A percentile compares a stretch with the other conserved stretches of the same genome.
phyloP scores from a whole-genome alignment of 78 protist species.

The Isochrysis galbana region DNA sequence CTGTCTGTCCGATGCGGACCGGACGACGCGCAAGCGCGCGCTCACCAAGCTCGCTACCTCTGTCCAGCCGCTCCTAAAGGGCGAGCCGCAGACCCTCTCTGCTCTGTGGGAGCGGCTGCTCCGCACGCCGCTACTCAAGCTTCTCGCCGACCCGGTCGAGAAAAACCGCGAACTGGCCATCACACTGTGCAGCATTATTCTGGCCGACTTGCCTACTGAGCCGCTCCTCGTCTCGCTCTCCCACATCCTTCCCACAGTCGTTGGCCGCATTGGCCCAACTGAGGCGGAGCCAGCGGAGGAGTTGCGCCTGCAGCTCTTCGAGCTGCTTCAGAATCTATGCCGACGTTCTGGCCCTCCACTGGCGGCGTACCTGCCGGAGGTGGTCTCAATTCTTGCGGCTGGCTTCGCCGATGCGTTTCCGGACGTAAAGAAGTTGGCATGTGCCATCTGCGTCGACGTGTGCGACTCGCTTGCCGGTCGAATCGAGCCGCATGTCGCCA shows the following conservation, averaged over 20 bases:
- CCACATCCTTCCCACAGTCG: not conserved
- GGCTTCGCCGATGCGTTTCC: slow-evolving; percentile 9
- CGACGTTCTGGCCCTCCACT: not conserved
- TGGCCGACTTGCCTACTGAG: not conserved
- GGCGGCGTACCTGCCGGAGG: not conserved
- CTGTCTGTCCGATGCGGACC: not conserved
- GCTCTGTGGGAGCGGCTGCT: not conserved
- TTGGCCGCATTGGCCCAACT: not conserved
- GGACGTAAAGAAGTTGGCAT: not conserved
- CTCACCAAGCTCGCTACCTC: not conserved
- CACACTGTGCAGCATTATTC: not conserved
- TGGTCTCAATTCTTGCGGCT: not conserved
- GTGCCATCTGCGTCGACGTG: not conserved
- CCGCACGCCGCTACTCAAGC: not conserved
- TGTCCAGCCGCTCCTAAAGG: too few species aligned
- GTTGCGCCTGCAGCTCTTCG: not conserved
- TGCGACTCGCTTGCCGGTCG: not conserved
- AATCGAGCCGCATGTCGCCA: not conserved
- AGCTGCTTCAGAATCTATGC: not conserved
- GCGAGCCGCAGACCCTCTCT: not conserved
- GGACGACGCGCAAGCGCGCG: not conserved
- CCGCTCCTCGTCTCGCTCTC: not conserved
- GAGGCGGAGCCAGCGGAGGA: not conserved
- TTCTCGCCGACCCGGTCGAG: slow-evolving; percentile 5
- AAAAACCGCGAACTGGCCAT: not conserved